Evolutionary conservation across 371 early-diverging fungal species (phyloP).

Genomic region (Rhizopus microsporus): DNA sequence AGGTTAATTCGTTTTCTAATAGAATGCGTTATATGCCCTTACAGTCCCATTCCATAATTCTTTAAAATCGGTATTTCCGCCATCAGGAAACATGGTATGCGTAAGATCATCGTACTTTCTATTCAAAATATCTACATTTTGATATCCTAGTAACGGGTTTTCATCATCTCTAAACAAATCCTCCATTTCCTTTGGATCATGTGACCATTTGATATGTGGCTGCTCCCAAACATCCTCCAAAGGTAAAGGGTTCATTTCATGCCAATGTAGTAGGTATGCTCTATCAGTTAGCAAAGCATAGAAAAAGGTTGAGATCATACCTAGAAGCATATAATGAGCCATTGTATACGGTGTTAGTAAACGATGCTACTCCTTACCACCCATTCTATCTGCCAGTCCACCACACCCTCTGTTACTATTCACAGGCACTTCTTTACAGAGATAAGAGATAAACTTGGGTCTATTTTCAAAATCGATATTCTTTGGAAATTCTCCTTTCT

Average conservation of each 20-base stretch:
- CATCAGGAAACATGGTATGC: constrained; percentile 35
- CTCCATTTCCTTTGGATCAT: constrained; percentile 42
- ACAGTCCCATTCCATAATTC: constrained; percentile 48
- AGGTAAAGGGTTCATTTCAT: constrained; percentile 36
- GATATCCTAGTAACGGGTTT: constrained; percentile 27
- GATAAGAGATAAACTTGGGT: constrained; percentile 44
- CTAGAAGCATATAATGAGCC: constrained; percentile 18
- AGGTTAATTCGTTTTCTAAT: neutral
- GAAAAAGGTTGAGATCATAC: constrained; percentile 55
- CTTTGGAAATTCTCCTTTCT: constrained; percentile 30
- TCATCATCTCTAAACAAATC: constrained; percentile 22
- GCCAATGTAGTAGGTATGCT: constrained; percentile 45
- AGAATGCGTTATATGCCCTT: constrained; percentile 12
- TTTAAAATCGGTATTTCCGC: constrained; percentile 41
- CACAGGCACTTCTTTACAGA: constrained; percentile 41
- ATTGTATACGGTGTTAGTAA: neutral
- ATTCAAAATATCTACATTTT: constrained; percentile 42
- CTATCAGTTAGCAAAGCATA: constrained; percentile 47
- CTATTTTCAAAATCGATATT: constrained; percentile 20
- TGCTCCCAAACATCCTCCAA: constrained; percentile 46
- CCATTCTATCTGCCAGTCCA: constrained; percentile 54
- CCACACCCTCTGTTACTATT: constrained; percentile 51
- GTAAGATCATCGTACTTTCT: constrained; percentile 32
- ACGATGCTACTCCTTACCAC: constrained; percentile 27
- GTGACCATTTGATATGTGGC: constrained; percentile 48